phyloP scores from a whole-genome alignment of 305 asterid genomes.

The Fraxinus platypoda region DNA sequence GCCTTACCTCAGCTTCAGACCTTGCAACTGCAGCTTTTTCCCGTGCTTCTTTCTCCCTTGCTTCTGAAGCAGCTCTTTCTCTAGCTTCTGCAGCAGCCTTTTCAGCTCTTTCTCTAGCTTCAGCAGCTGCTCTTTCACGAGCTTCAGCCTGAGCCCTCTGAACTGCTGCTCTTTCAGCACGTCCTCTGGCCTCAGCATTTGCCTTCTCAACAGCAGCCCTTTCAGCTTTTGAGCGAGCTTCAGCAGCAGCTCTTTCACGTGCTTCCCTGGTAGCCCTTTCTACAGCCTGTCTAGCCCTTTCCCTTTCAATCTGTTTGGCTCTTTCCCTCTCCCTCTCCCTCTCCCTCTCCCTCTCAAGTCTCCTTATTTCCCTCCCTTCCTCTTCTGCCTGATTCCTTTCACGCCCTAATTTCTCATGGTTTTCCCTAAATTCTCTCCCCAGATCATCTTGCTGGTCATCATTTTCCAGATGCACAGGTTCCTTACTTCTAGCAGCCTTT shows the following conservation, averaged over 20 bases:
- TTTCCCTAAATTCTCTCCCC: conserved; percentile 66
- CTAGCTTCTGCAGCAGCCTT: conserved; percentile 86
- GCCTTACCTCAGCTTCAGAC: conserved; percentile 71
- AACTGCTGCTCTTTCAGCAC: conserved; percentile 92
- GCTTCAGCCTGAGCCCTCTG: conserved; percentile 97
- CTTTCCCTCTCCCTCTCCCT: conserved; percentile 60
- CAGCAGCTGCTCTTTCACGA: conserved; percentile 97
- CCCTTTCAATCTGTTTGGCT: conserved; percentile 70
- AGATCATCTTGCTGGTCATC: conserved; percentile 55
- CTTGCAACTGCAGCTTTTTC: conserved; percentile 57
- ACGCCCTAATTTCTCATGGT: conserved; percentile 62
- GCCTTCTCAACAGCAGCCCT: conserved; percentile 81
- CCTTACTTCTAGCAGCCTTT: conserved; percentile 75
- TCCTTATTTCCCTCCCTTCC: conserved; percentile 77
- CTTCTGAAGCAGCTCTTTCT: conserved; percentile 63
- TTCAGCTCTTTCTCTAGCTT: conserved; percentile 85
- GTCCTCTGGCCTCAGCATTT: conserved; percentile 85
- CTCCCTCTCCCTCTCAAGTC: conserved; percentile 68
- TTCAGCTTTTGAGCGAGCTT: conserved; percentile 69
- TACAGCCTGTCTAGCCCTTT: conserved; percentile 78
- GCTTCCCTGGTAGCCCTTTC: conserved; percentile 99
- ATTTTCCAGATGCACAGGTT: conserved; percentile 46
- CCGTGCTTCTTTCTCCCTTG: conserved; percentile 55
- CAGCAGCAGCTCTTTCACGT: conserved; percentile 72
- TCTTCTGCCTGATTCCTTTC: conserved; percentile 76